Evolutionary conservation across 768 basidiomycete species (phyloP).

Genomic region (Lentinus tigrinus): DNA sequence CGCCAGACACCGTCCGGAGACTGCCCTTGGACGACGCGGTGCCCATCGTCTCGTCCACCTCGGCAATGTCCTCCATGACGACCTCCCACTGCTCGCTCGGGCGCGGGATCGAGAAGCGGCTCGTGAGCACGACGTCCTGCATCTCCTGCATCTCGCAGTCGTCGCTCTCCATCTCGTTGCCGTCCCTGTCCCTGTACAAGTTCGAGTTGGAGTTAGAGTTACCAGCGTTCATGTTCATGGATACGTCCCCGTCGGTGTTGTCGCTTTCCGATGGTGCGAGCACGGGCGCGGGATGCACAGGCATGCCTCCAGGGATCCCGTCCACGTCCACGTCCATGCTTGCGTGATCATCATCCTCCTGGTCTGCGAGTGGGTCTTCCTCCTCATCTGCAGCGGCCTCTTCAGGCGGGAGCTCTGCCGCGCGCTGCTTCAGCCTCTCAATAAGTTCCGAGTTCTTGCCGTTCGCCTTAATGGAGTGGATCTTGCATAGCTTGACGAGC

Average conservation of each 20-base stretch:
- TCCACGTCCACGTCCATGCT: background rate
- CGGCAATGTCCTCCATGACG: slow-evolving; percentile 80
- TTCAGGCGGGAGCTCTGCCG: slow-evolving; percentile 58
- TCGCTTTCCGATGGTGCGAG: background rate
- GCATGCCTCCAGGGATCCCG: background rate
- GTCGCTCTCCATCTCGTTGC: background rate
- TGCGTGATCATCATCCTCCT: no score
- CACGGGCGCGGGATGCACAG: background rate
- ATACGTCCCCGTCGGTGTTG: slow-evolving; percentile 18
- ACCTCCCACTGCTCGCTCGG: slow-evolving; percentile 85
- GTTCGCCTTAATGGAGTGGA: slow-evolving; percentile 73
- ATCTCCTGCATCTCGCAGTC: slow-evolving; percentile 11
- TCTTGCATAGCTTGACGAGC: slow-evolving; percentile 82
- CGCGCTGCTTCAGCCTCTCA: slow-evolving; percentile 65
- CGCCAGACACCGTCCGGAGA: slow-evolving; percentile 32
- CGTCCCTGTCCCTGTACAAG: no score
- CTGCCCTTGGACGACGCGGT: slow-evolving; percentile 50
- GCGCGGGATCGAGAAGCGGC: slow-evolving; percentile 37
- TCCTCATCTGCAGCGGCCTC: slow-evolving; percentile 34
- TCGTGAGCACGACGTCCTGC: slow-evolving; percentile 11
- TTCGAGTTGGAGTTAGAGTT: no score
- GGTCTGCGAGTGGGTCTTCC: slow-evolving; percentile 53
- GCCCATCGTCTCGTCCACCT: slow-evolving; percentile 58
- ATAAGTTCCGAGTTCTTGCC: slow-evolving; percentile 81
- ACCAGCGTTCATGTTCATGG: no score